phyloP scores from a whole-genome alignment of 148 eudicot genomes.

The Limonium bicolor region DNA sequence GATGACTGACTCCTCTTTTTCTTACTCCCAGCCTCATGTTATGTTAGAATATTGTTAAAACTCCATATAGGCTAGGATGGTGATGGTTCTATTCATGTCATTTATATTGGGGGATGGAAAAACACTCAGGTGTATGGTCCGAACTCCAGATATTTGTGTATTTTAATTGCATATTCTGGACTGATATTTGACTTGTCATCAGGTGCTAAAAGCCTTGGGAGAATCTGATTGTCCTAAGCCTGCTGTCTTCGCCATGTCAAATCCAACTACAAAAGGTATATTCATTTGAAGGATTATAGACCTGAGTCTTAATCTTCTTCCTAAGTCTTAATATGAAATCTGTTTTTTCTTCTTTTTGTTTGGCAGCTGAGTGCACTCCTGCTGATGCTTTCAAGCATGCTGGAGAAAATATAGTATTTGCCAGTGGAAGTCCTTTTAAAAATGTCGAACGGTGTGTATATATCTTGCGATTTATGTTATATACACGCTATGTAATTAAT shows the following conservation, averaged over 20 bases:
- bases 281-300: conserved; percentile 2
- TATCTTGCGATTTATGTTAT: background rate
- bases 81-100: no score
- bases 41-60: no score
- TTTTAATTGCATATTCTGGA: background rate
- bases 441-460: conserved; percentile 83
- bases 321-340: conserved; percentile 1
- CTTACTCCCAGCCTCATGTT: no score
- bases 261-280: conserved; percentile 91
- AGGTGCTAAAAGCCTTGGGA: conserved; percentile 90
- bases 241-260: conserved; percentile 98
- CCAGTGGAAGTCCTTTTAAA: conserved; percentile 93
- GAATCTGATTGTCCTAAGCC: conserved; percentile 79
- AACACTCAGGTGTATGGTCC: no score
- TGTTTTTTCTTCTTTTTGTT: conserved; percentile 3
- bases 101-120: no score
- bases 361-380: conserved; percentile 93
- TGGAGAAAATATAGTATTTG: conserved; percentile 88
- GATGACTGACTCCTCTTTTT: no score
- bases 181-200: conserved; percentile 7
- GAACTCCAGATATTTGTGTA: no score
- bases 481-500: no score
- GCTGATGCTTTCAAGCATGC: conserved; percentile 84
- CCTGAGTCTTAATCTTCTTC: background rate
- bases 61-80: no score